Evolutionary conservation across 495 filamentous ascomycete species (phyloP).

Genomic region (Trichoderma erinaceum): DNA sequence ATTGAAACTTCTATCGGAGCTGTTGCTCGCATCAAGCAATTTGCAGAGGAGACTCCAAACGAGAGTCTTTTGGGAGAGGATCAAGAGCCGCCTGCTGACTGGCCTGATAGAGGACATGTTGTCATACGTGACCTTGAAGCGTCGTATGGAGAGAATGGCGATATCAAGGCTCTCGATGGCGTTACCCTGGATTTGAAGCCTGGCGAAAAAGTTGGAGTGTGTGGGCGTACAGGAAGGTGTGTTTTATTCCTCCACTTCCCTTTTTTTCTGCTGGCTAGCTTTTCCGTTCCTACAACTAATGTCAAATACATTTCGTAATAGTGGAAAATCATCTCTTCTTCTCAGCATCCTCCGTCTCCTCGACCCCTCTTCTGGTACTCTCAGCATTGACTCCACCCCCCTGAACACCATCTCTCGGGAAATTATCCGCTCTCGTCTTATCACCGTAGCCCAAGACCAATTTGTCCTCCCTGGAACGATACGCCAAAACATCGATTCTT

Average conservation of each 20-base stretch:
- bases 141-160: slow-evolving; percentile 15
- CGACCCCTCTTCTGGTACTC: slow-evolving; percentile 63
- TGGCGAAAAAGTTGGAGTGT: slow-evolving; percentile 22
- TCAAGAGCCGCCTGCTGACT: slow-evolving; percentile 17
- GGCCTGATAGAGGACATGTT: slow-evolving; percentile 23
- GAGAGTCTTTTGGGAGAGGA: slow-evolving; percentile 23
- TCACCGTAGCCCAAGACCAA: slow-evolving; percentile 17
- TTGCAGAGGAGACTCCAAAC: slow-evolving; percentile 16
- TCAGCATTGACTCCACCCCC: slow-evolving; percentile 75
- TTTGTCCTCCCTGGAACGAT: slow-evolving; percentile 11
- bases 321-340: slow-evolving; percentile 84
- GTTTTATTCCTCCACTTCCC: not conserved
- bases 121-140: slow-evolving; percentile 20
- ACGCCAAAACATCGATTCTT: slow-evolving; percentile 15
- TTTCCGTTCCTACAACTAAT: not conserved
- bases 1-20: slow-evolving; percentile 43
- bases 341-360: slow-evolving; percentile 93
- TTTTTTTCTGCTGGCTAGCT: too few species aligned
- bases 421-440: slow-evolving; percentile 16
- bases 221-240: slow-evolving; percentile 22
- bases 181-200: slow-evolving; percentile 16
- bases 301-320: not conserved
- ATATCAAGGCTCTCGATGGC: slow-evolving; percentile 15
- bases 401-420: slow-evolving; percentile 57
- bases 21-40: slow-evolving; percentile 32